Base-by-base conservation (phyloP, 192 early-diverging fungal genomes). In the Rhizophagus sp. region DNA sequence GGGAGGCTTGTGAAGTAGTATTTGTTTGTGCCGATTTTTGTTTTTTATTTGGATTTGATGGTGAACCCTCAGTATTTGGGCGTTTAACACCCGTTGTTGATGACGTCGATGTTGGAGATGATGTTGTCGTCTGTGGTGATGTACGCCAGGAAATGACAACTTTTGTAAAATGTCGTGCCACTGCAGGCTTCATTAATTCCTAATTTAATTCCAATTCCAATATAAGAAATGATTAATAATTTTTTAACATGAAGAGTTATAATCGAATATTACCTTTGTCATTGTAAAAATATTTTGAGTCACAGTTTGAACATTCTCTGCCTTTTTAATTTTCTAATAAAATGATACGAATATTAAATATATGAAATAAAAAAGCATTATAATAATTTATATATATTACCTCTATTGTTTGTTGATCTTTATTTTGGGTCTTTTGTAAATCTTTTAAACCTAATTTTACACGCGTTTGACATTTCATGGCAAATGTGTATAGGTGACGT, bases 241-340 rank as follows among this genome's bases (percentile, higher is more conserved):
- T 19, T 15, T 41, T n/a, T 8, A 27, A 30, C 8, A n/a, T 13
- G n/a, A 27, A 65, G 4, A 9, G 8, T 13, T 27, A 27, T 65
- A 22, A 64, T 11, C 49, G 52, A 50, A 41, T 22, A 24, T 66
- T 77, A 77, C 75, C 75, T 77, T 77, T n/a, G 41, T 50, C 75
- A 77, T 77, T 7, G 13, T 41, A 11, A 77, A 66, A 27, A 77
- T 77, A 30, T 77, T 77, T 12, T 63, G 41, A 7, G 75, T 77
- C 63, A 77, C 63, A 4, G 27, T 49, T 47, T 66, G 75, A 4
- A 36, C 75, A 30, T 27, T 66, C 44, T 77, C 41, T 3, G 62
- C 61, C 36, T 66, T 77, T 65, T 77, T 77, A 15, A 77, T 66
- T 77, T 65, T 77, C 75, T 77, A 39, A 15, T 66, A 10, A 22